Conservation (phyloP, 257 asterid species). For the Penstemon barbatus region DNA sequence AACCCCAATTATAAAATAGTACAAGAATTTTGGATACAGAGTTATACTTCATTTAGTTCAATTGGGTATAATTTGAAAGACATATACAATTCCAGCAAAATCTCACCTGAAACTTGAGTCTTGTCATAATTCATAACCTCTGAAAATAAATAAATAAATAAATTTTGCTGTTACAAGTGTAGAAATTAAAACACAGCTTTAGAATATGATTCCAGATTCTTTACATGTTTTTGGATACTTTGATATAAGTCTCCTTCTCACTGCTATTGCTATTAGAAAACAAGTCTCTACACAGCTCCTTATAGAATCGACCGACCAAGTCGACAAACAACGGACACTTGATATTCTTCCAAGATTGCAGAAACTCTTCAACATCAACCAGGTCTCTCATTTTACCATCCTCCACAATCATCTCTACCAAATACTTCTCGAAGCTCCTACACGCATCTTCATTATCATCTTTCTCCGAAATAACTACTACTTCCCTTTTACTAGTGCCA, state of each 20-base stretch:
- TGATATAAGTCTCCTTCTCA: slow-evolving; percentile 17
- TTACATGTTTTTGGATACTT: slow-evolving; percentile 6
- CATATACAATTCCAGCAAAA: too few relatives aligned
- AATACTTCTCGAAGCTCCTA: slow-evolving; percentile 65
- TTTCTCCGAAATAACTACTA: slow-evolving; percentile 4
- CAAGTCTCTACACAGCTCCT: slow-evolving; percentile 70
- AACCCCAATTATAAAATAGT: too few relatives aligned
- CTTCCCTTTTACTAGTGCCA: slow-evolving; percentile 24
- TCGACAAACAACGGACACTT: slow-evolving; percentile 56
- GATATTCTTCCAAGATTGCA: slow-evolving; percentile 64
- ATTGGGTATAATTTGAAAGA: too few relatives aligned
- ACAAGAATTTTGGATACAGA: too few relatives aligned
- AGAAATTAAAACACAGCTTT: neutral
- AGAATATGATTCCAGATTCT: neutral
- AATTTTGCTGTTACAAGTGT: neutral
- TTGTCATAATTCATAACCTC: neutral
- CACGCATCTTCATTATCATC: slow-evolving; percentile 59
- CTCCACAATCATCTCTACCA: slow-evolving; percentile 70
- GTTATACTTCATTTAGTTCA: too few relatives aligned
- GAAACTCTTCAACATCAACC: slow-evolving; percentile 70
- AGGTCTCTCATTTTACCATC: slow-evolving; percentile 63
- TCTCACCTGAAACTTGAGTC: neutral
- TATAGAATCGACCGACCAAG: slow-evolving; percentile 67
- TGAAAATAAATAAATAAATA: neutral
- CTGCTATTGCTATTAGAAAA: slow-evolving; percentile 37